Evolutionary conservation across 495 filamentous ascomycete species (phyloP).

Genomic region (Daldinia caldariorum): DNA sequence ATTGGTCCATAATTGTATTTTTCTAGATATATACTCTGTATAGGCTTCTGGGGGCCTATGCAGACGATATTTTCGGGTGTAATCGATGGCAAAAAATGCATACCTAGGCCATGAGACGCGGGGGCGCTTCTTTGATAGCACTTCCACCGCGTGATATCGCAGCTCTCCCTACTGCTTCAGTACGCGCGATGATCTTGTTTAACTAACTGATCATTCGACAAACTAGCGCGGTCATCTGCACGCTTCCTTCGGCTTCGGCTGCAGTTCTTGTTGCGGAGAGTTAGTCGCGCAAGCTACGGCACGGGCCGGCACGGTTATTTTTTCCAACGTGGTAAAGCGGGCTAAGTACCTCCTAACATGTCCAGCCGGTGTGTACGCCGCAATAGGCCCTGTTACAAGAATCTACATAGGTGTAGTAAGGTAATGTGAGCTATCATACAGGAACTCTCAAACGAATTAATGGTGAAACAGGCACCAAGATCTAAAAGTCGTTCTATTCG

Average conservation of each 20-base stretch:
- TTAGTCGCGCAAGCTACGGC: conserved; percentile 16
- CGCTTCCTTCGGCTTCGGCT: conserved; percentile 2
- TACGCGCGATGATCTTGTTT: conserved; percentile 24
- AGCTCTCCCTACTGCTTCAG: conserved; percentile 18
- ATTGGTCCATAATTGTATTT: conserved; percentile 26
- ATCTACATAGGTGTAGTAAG: not conserved
- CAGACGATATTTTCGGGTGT: conserved; percentile 25
- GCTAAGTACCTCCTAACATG: not conserved
- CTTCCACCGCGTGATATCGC: conserved; percentile 18
- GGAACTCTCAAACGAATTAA: not conserved
- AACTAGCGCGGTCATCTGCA: conserved; percentile 26
- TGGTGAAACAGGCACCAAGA: not conserved
- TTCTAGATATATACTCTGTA: conserved; percentile 13
- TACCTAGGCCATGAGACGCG: conserved; percentile 15
- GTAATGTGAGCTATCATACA: conserved; percentile 2
- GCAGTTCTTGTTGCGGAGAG: not conserved
- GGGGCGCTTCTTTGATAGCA: conserved; percentile 23
- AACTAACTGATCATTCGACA: conserved; percentile 19
- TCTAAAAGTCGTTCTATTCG: not conserved
- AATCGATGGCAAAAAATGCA: not conserved
- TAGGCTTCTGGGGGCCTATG: conserved; percentile 21
- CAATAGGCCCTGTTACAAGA: not conserved
- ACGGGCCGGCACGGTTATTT: conserved; percentile 25
- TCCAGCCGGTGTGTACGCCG: not conserved
- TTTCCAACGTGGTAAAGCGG: conserved; percentile 3